Base-by-base conservation (phyloP, 805 yeast species). In the Jamesozyma rosinii region DNA sequence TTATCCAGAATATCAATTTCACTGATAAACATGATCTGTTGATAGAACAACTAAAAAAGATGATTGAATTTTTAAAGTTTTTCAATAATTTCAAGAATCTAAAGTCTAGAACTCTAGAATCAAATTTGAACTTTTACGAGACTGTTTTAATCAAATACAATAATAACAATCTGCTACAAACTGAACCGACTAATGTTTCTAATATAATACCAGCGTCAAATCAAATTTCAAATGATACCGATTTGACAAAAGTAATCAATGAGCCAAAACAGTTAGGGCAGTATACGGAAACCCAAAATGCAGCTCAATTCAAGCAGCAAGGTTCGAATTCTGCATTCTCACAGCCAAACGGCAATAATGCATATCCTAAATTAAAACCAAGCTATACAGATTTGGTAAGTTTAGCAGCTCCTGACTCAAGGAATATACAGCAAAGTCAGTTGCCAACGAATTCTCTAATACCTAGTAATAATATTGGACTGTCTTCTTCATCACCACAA, bases 301-400 rank as follows among this genome's bases (percentile, higher is more conserved):
- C n/a, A n/a, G n/a, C n/a, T n/a, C n/a, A n/a, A n/a, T n/a, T n/a
- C n/a, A n/a, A n/a, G n/a, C n/a, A n/a, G n/a, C n/a, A n/a, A n/a
- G n/a, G n/a, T n/a, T n/a, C n/a, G n/a, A n/a, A n/a, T n/a, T n/a
- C n/a, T n/a, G n/a, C n/a, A n/a, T n/a, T n/a, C n/a, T n/a, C n/a
- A n/a, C n/a, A n/a, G n/a, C n/a, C n/a, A n/a, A n/a, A n/a, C n/a
- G 15, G 33, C 10, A 35, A 33, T 8, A 21, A 34, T n/a, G 35
- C 43, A n/a, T 8, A 24, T 11, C 6, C 29, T 24, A 24, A 24
- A 11, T 24, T 24, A 6, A 35, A 50, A 1, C 41, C 46, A 15
- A 57, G 59, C 37, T 52, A 55, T 39, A 42, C 53, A 4, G 59
- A 57, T 37, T 39, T 57, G 29, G 18, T 29, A 30, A 31, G 18